These are phyloP conservation scores for Chaetomium cochliodes DNA, from an alignment of 495 filamentous ascomycete genomes.

Conservation along the genomic window DNA sequence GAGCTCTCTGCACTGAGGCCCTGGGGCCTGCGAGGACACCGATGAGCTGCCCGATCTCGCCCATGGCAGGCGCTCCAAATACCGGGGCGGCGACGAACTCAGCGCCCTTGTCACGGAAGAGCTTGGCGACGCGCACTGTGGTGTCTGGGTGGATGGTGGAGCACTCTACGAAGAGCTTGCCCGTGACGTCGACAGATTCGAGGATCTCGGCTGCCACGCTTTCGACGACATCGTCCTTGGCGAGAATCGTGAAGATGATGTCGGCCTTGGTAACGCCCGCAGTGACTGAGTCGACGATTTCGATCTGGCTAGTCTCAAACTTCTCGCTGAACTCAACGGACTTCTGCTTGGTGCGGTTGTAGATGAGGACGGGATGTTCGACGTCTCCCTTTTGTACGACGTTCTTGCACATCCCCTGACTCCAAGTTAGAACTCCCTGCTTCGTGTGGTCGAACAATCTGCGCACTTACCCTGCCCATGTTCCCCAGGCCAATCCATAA, in stretches of 20 bases:
- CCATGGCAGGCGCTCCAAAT: conserved; percentile 79
- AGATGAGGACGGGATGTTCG: conserved; percentile 66
- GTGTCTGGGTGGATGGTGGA: conserved; percentile 87
- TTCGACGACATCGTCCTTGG: conserved; percentile 71
- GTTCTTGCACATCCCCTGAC: conserved; percentile 82
- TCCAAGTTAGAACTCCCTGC: conserved; percentile 22
- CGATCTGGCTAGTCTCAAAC: conserved; percentile 57
- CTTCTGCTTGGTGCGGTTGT: conserved; percentile 70
- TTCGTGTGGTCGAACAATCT: conserved; percentile 1
- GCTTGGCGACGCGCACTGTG: conserved; percentile 60
- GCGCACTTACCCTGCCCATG: conserved; percentile 72
- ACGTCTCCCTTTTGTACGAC: conserved; percentile 73
- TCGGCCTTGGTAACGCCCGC: conserved; percentile 67
- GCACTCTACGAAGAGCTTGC: conserved; percentile 79
- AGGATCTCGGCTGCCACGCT: conserved; percentile 55
- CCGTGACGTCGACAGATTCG: conserved; percentile 52
- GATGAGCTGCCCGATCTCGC: conserved; percentile 70
- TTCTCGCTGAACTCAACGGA: conserved; percentile 55
- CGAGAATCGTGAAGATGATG: conserved; percentile 81
- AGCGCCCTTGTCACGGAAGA: conserved; percentile 57
- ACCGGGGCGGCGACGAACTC: conserved; percentile 78
- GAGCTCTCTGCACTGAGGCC: conserved; percentile 58
- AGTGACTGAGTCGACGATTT: conserved; percentile 59
- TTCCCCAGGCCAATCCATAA: conserved; percentile 90
- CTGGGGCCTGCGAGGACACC: conserved; percentile 72